Percentiles rank a stretch among this genome's conserved stretches.
These are phyloP conservation scores for Trichosporon sp. DNA, from an alignment of 1,284 basidiomycete genomes.

Conservation along the genomic window DNA sequence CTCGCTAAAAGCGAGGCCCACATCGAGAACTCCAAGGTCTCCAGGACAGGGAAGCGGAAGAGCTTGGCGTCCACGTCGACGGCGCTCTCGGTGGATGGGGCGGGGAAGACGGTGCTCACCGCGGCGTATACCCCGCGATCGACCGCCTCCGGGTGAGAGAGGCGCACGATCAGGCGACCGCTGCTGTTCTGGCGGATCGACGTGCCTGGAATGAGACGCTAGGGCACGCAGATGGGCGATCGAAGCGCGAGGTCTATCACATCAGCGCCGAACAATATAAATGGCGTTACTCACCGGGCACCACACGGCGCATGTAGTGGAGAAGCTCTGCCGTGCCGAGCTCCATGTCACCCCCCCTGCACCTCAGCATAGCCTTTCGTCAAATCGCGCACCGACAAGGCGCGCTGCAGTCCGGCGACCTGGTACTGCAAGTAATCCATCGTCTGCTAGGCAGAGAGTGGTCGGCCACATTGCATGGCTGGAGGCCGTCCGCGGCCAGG, in stretches of 20 bases:
- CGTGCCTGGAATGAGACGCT: not conserved
- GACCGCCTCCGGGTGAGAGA: not conserved
- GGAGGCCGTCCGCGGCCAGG: not conserved
- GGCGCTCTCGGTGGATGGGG: not conserved
- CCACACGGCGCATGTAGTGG: not conserved
- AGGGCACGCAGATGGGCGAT: not conserved
- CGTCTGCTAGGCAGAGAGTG: not conserved
- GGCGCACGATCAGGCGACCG: not conserved
- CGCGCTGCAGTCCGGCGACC: not conserved
- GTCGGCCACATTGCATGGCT: slow-evolving; percentile 10
- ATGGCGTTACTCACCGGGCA: not conserved
- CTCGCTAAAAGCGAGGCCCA: too few relatives aligned
- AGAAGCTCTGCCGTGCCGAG: not conserved
- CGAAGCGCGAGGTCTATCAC: not conserved
- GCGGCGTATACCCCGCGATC: not conserved
- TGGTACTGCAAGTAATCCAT: not conserved
- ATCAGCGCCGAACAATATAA: not conserved
- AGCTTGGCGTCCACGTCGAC: not conserved
- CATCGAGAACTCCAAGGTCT: not conserved
- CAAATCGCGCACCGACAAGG: not conserved
- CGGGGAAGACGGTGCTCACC: not conserved
- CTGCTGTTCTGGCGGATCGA: not conserved
- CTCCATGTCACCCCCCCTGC: not conserved
- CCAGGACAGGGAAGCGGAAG: not conserved
- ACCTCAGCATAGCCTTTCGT: not conserved